These are phyloP conservation scores for Russula virescens DNA, from an alignment of 768 basidiomycete genomes.

Conservation along the genomic window DNA sequence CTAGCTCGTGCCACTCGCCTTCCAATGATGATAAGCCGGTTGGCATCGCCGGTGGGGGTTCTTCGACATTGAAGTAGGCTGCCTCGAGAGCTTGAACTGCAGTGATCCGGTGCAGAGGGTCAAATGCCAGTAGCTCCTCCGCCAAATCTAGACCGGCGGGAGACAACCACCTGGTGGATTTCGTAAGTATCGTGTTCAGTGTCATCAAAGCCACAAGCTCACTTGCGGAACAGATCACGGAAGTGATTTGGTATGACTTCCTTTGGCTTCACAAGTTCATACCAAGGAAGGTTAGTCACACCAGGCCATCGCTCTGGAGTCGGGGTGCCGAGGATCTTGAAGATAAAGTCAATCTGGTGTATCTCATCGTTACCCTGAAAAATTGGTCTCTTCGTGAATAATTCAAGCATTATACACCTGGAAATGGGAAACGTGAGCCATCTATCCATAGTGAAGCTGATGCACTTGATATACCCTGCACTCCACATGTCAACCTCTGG, in stretches of 20 bases:
- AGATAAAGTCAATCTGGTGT: conserved; percentile 91
- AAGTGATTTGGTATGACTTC: conserved; percentile 70
- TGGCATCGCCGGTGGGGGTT: conserved; percentile 68
- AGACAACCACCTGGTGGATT: conserved; percentile 65
- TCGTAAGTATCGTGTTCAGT: neutral
- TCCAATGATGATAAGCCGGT: conserved; percentile 74
- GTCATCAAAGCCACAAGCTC: conserved; percentile 23
- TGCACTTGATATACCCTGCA: conserved; percentile 64
- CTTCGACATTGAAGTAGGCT: conserved; percentile 80
- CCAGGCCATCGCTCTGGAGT: conserved; percentile 76
- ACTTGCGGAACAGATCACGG: conserved; percentile 83
- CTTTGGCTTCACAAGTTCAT: conserved; percentile 93
- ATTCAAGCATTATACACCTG: conserved; percentile 97
- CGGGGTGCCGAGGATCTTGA: conserved; percentile 87
- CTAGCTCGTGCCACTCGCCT: conserved; percentile 98
- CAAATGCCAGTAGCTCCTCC: conserved; percentile 70
- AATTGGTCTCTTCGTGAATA: conserved; percentile 92
- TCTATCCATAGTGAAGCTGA: neutral
- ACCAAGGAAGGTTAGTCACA: conserved; percentile 87
- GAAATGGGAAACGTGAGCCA: neutral
- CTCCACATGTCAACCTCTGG: conserved; percentile 99
- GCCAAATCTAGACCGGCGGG: conserved; percentile 85
- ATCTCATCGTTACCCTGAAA: conserved; percentile 99
- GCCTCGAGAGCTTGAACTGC: conserved; percentile 76
- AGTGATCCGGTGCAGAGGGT: conserved; percentile 70